These are phyloP conservation scores for Penium margaritaceum DNA, from an alignment of 139 green algal species.

Conservation along the genomic window DNA sequence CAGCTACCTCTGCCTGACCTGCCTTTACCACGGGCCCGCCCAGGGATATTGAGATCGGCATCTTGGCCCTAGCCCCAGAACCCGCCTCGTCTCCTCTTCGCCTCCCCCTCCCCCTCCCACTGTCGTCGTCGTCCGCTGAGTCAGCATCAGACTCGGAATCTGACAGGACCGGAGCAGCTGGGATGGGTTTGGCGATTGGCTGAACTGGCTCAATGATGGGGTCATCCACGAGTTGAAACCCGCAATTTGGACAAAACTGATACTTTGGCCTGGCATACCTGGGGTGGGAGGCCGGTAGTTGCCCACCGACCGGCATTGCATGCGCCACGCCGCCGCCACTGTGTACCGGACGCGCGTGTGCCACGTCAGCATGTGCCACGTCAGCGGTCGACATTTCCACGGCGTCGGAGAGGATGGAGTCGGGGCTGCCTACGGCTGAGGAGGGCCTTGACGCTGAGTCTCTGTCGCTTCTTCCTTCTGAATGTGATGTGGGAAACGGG, in stretches of 20 bases:
- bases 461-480: not conserved
- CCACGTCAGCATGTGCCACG: not conserved
- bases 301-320: not conserved
- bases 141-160: not conserved
- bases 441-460: not conserved
- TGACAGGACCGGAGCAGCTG: not conserved
- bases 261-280: not conserved
- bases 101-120: not conserved
- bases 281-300: not conserved
- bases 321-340: not conserved
- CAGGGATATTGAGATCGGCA: not conserved
- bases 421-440: not conserved
- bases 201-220: conserved; percentile 1
- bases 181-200: not conserved
- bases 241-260: conserved; percentile 4
- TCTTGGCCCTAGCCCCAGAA: too few relatives aligned
- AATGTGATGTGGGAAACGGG: too few relatives aligned
- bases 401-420: conserved; percentile 1
- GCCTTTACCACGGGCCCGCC: not conserved
- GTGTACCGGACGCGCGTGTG: not conserved
- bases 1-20: too few relatives aligned
- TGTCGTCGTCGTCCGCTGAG: not conserved
- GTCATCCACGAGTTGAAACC: conserved; percentile 2
- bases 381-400: not conserved
- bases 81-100: too few relatives aligned